Percentiles rank a stretch among this genome's conserved stretches.
Evolutionary conservation across 2,329 filamentous ascomycete genomes (phyloP).

Genomic region (Nannizzia gypsea): DNA sequence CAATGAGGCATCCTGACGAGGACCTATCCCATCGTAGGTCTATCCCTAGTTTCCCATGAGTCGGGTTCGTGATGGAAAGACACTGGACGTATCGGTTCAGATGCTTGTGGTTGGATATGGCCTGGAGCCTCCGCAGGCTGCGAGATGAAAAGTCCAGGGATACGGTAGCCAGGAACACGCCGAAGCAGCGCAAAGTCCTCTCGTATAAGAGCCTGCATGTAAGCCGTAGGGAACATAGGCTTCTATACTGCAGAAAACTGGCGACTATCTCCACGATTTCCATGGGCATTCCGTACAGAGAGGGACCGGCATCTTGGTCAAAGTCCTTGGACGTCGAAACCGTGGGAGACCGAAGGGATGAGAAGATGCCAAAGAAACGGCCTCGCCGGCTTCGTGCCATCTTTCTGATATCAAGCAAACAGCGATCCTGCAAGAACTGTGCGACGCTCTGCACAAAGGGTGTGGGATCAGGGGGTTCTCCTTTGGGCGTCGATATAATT

Average conservation of each 20-base stretch:
- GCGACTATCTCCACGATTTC: not conserved
- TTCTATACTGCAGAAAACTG: not conserved
- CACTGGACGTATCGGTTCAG: not conserved
- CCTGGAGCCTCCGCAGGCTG: not conserved
- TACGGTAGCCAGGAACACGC: not conserved
- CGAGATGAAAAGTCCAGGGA: not conserved
- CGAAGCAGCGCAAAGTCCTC: not conserved
- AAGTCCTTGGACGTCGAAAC: not conserved
- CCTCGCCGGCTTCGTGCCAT: not conserved
- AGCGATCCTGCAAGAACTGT: not conserved
- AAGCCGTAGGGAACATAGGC: not conserved
- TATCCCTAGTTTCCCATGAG: not conserved
- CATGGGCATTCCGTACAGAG: not conserved
- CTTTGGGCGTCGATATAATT: too few species aligned
- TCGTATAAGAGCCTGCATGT: not conserved
- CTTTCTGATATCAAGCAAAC: not conserved
- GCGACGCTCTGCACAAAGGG: not conserved
- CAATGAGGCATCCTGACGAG: not conserved
- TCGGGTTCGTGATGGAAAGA: not conserved
- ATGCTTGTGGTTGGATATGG: not conserved
- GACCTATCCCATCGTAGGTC: not conserved
- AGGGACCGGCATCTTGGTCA: too few species aligned
- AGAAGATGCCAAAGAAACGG: not conserved
- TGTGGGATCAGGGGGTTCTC: not conserved
- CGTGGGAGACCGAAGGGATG: not conserved